Conservation (phyloP, 2,329 filamentous ascomycete species). For the Diaporthe longicolla region DNA sequence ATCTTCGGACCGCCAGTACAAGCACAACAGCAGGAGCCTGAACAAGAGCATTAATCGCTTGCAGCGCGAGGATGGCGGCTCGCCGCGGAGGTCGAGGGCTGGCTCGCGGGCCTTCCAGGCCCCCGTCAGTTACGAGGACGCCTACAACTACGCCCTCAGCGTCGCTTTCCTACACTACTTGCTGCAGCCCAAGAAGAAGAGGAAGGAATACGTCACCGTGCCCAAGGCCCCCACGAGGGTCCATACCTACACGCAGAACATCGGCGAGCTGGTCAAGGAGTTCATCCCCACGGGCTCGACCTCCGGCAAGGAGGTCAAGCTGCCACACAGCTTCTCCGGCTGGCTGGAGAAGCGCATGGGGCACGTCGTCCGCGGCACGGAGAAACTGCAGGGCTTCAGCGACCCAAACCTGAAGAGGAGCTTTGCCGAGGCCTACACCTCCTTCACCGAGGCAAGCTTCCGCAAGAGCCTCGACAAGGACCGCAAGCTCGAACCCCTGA, state of each 20-base stretch:
- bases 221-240: conserved; percentile 72
- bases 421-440: conserved; percentile 94
- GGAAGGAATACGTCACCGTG: conserved; percentile 85
- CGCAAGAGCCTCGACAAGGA: conserved; percentile 95
- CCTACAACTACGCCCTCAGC: conserved; percentile 91
- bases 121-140: conserved; percentile 79
- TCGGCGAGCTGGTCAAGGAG: conserved; percentile 90
- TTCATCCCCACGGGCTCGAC: conserved; percentile 65
- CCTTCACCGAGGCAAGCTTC: conserved; percentile 90
- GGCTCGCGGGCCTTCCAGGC: conserved; percentile 62
- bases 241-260: conserved; percentile 74
- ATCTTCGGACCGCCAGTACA: conserved; percentile 63
- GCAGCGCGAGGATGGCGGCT: conserved; percentile 56
- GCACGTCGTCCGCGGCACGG: conserved; percentile 83
- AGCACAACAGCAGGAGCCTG: conserved; percentile 59
- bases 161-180: conserved; percentile 94
- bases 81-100: conserved; percentile 54
- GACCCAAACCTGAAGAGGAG: conserved; percentile 93
- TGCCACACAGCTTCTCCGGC: conserved; percentile 68
- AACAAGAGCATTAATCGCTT: conserved; percentile 61
- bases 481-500: conserved; percentile 89
- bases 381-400: conserved; percentile 88
- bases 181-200: conserved; percentile 89
- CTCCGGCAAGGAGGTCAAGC: conserved; percentile 66
- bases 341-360: conserved; percentile 80